Base-by-base conservation (phyloP, 2,329 filamentous ascomycete species). In the Ophiostoma pallidulum region DNA sequence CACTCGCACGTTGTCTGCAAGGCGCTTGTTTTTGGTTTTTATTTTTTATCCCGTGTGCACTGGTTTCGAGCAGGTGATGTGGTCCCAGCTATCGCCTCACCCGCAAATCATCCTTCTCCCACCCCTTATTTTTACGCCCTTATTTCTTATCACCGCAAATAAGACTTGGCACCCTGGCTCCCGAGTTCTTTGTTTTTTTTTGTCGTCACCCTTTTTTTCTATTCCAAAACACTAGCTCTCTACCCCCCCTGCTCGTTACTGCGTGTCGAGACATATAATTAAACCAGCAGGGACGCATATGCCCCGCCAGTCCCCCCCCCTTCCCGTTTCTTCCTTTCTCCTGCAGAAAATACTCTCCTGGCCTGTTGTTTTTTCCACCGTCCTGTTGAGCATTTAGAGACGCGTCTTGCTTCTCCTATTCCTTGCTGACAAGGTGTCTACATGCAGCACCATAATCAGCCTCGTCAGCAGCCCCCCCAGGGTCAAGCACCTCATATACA, bases 371-470 rank as follows among this genome's bases (percentile, higher is more conserved):
- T 39, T 20, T 41, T 32, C 28, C n/a, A n/a, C n/a, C 31, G 22
- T 19, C 18, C 31, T 13, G 12, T 44, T 19, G 39, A 19, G 43
- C 33, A 29, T 33, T 44, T 40, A 49, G n/a, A n/a, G n/a, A 29
- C 18, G 24, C 36, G 31, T 45, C 26, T 24, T 35, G 41, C 35
- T 32, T 22, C 31, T n/a, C 22, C 24, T 9, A 26, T 40, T 35
- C 22, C 28, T 35, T 40, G 36, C 51, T 53, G 39, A 53, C 49
- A 28, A 26, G 69, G 69, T 37, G 26, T 72, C 68, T 74, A 69
- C 72, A 75, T 77, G 74, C 78, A 87, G 82, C 82, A 86, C 76
- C 82, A 85, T 72, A 75, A 80, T 70, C 78, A 82, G 65, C 70
- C 78, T 65, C 79, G 78, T 64, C 79, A 80, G 68, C 80, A 85